Evolutionary conservation across 257 asterid genomes (phyloP).

Genomic region (Scutellaria barbata): DNA sequence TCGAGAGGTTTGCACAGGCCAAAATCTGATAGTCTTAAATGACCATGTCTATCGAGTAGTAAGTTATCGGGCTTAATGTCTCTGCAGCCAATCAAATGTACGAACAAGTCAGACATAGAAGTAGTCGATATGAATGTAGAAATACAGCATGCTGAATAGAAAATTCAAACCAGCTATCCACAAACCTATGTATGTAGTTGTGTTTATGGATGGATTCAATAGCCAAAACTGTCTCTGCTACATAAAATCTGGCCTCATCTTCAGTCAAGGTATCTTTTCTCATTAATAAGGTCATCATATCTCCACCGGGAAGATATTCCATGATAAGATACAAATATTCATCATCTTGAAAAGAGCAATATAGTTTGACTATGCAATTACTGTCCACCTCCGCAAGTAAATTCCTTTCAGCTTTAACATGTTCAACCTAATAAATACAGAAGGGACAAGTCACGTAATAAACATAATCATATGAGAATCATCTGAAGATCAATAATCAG

Average conservation of each 20-base stretch:
- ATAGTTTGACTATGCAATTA: conserved; percentile 89
- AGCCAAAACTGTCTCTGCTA: conserved; percentile 91
- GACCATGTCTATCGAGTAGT: conserved; percentile 92
- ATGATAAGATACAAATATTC: conserved; percentile 88
- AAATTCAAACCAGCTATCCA: conserved; percentile 40
- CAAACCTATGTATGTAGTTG: conserved; percentile 86
- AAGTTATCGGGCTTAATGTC: conserved; percentile 97
- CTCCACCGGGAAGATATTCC: conserved; percentile 99
- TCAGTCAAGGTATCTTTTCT: conserved; percentile 85
- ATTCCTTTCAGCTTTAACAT: conserved; percentile 96
- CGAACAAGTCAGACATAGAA: conserved; percentile 41
- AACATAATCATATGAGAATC: conserved; percentile 35
- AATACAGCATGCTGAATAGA: conserved; percentile 27
- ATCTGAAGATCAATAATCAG: conserved; percentile 42
- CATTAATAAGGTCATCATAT: conserved; percentile 94
- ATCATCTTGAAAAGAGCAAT: conserved; percentile 92
- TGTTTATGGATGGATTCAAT: conserved; percentile 91
- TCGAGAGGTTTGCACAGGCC: conserved; percentile 98
- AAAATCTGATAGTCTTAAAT: conserved; percentile 89
- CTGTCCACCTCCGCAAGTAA: conserved; percentile 97
- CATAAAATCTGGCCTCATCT: conserved; percentile 86
- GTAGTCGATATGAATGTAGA: conserved; percentile 15
- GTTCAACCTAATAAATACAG: conserved; percentile 73
- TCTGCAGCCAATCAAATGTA: conserved; percentile 53
- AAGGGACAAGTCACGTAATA: conserved; percentile 40